A percentile compares a stretch with the other conserved stretches of the same genome.
Conservation (phyloP, 371 early-diverging fungal species). For the Mucor racemosus region DNA sequence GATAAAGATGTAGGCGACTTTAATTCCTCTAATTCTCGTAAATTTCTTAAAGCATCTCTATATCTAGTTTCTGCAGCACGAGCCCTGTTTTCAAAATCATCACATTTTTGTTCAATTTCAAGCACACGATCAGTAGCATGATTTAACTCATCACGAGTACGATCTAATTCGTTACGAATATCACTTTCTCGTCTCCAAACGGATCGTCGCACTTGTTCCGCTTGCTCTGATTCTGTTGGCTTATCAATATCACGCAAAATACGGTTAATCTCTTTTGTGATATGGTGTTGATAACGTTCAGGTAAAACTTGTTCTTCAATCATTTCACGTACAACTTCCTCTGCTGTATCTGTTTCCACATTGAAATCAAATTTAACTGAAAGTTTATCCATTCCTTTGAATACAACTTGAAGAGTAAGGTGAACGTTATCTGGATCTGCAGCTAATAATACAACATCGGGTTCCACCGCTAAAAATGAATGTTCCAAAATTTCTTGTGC, state of each 20-base stretch:
- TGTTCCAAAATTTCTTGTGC: constrained; percentile 82
- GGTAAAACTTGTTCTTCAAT: constrained; percentile 74
- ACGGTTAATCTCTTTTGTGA: constrained; percentile 77
- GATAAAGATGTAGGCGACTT: constrained; percentile 6
- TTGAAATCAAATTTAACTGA: constrained; percentile 92
- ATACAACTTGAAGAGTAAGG: constrained; percentile 79
- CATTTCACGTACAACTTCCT: constrained; percentile 85
- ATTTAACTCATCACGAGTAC: constrained; percentile 38
- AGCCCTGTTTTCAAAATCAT: constrained; percentile 43
- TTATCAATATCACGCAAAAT: constrained; percentile 69
- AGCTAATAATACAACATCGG: constrained; percentile 71
- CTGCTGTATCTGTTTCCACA: constrained; percentile 86
- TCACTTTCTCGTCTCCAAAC: constrained; percentile 57
- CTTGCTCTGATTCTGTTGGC: constrained; percentile 40
- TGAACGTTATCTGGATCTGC: constrained; percentile 67
- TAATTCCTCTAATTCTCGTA: constrained; percentile 36
- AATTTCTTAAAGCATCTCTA: constrained; percentile 34
- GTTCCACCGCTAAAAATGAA: constrained; percentile 82
- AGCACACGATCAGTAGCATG: constrained; percentile 35
- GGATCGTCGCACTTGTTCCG: constrained; percentile 48
- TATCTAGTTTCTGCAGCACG: constrained; percentile 41
- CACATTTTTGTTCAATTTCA: constrained; percentile 45
- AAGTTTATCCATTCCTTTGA: constrained; percentile 79
- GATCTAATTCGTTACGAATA: constrained; percentile 45
- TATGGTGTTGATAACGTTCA: constrained; percentile 65